Percentiles rank a stretch among this genome's conserved stretches.
phyloP scores from a whole-genome alignment of 1,284 basidiomycete genomes.

The Papiliotrema fonsecae region DNA sequence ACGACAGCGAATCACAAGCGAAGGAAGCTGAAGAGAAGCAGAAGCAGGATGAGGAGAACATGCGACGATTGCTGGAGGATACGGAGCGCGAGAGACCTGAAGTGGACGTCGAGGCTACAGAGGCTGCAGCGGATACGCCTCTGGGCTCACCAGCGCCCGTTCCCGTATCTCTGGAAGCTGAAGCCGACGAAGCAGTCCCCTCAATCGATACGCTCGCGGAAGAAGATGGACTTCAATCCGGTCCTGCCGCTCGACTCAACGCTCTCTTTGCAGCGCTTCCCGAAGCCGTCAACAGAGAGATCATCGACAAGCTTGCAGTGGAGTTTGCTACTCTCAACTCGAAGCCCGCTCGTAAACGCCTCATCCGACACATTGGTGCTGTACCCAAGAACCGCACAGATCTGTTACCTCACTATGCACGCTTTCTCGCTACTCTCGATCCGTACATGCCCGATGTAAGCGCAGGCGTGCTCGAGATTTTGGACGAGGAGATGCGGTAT shows the following conservation, averaged over 20 bases:
- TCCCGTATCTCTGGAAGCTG: too few relatives aligned
- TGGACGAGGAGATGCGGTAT: conserved; percentile 95
- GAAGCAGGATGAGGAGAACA: conserved; percentile 51
- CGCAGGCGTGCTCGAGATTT: conserved; percentile 67
- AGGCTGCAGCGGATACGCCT: conserved; percentile 45
- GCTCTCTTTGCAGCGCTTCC: conserved; percentile 88
- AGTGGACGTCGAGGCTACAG: conserved; percentile 1
- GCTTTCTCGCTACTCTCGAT: conserved; percentile 80
- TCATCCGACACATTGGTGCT: conserved; percentile 78
- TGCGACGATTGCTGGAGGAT: conserved; percentile 47
- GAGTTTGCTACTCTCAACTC: conserved; percentile 96
- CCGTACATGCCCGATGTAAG: conserved; percentile 93
- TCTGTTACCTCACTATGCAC: conserved; percentile 86
- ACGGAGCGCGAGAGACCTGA: conserved; percentile 25
- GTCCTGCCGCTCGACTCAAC: conserved; percentile 86
- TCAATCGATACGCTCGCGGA: conserved; percentile 12
- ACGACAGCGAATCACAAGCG: conserved; percentile 16
- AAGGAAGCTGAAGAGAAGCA: conserved; percentile 34
- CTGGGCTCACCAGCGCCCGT: not conserved
- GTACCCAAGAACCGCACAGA: conserved; percentile 86
- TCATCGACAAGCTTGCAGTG: conserved; percentile 90
- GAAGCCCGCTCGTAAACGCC: conserved; percentile 84
- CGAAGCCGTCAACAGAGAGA: conserved; percentile 83
- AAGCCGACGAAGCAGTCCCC: too few relatives aligned
- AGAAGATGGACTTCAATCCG: conserved; percentile 54